Evolutionary conservation across 805 yeast species (phyloP).

Genomic region (Candida patagonica): DNA sequence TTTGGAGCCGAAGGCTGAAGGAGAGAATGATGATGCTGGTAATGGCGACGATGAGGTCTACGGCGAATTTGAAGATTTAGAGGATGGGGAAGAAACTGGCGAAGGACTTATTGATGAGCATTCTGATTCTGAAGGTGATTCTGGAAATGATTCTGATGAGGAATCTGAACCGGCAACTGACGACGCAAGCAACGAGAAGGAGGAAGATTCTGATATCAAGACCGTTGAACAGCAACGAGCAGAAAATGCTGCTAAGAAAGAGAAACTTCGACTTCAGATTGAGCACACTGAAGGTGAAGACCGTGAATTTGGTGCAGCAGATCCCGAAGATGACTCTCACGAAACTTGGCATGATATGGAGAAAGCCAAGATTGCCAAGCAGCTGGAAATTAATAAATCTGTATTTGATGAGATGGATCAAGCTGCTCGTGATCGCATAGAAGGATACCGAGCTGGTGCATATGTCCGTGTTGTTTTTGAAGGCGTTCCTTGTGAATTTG

Average conservation of each 20-base stretch:
- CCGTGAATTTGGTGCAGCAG: conserved; percentile 66
- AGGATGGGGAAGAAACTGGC: conserved; percentile 22
- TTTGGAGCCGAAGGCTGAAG: conserved; percentile 10
- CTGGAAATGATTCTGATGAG: conserved; percentile 28
- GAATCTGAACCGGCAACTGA: no score
- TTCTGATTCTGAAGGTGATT: conserved; percentile 25
- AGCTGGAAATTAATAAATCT: conserved; percentile 82
- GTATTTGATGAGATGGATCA: conserved; percentile 56
- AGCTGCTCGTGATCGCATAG: conserved; percentile 69
- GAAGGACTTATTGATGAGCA: no score
- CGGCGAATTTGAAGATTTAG: conserved; percentile 37
- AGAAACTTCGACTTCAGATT: conserved; percentile 76
- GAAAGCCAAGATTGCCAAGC: conserved; percentile 94
- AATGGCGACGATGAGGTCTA: conserved; percentile 27
- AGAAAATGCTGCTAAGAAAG: conserved; percentile 81
- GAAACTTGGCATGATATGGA: conserved; percentile 98
- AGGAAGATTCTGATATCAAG: no score
- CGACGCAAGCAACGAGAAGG: no score
- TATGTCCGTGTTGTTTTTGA: conserved; percentile 86
- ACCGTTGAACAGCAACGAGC: conserved; percentile 70
- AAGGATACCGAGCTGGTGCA: conserved; percentile 89
- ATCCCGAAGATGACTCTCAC: conserved; percentile 62
- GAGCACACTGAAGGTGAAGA: conserved; percentile 72
- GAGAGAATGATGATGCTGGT: conserved; percentile 19
- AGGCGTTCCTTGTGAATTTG: conserved; percentile 77